A percentile compares a stretch with the other conserved stretches of the same genome.
phyloP scores from a whole-genome alignment of 805 yeast genomes.

The Starmera caribaea region DNA sequence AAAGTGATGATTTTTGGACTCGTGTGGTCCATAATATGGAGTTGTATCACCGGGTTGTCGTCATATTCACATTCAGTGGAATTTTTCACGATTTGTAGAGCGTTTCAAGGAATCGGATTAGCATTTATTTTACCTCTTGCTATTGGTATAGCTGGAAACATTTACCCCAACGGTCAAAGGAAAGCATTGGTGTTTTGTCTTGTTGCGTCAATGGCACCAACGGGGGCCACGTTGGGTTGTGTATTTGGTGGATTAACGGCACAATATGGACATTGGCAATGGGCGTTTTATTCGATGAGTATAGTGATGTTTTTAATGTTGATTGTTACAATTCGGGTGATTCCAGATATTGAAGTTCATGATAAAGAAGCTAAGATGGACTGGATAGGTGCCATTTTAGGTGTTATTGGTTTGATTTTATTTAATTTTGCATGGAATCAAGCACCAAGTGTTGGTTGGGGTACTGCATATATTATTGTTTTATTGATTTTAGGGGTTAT shows the following conservation, averaged over 20 bases:
- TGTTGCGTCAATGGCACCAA: constrained; percentile 52
- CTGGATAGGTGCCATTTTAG: constrained; percentile 44
- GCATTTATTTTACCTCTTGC: constrained; percentile 52
- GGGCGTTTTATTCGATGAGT: constrained; percentile 36
- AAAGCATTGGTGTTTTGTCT: constrained; percentile 44
- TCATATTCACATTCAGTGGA: constrained; percentile 36
- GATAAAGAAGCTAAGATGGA: constrained; percentile 27
- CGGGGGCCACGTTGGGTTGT: constrained; percentile 47
- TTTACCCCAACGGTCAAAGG: constrained; percentile 35
- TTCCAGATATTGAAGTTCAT: constrained; percentile 23
- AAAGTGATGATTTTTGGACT: constrained; percentile 45
- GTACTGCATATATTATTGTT: constrained; percentile 43
- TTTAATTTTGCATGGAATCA: constrained; percentile 69
- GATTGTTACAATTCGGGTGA: constrained; percentile 17
- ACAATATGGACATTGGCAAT: constrained; percentile 36
- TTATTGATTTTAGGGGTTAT: constrained; percentile 42
- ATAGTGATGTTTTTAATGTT: constrained; percentile 26
- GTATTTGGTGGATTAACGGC: constrained; percentile 40
- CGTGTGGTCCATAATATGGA: constrained; percentile 45
- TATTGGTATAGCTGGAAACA: constrained; percentile 42
- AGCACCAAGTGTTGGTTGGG: constrained; percentile 69
- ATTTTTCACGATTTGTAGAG: constrained; percentile 44
- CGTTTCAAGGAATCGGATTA: constrained; percentile 54
- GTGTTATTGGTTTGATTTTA: constrained; percentile 49
- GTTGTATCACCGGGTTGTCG: constrained; percentile 50